Evolutionary conservation across 306 rosid species (phyloP).

Genomic region (Glycine latifolia): DNA sequence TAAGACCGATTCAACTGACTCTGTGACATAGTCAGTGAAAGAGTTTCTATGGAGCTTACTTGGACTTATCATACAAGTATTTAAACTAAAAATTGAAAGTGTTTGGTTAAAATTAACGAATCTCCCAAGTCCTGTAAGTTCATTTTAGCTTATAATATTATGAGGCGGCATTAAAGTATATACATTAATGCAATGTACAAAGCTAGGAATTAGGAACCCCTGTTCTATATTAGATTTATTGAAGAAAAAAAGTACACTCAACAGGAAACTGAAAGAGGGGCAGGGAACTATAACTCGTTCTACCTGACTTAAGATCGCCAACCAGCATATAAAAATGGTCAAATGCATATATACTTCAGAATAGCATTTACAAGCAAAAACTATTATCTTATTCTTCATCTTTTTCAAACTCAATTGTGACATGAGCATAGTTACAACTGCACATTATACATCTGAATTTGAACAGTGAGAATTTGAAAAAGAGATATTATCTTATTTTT

Average conservation of each 20-base stretch:
- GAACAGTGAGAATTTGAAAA: slow-evolving; percentile 45
- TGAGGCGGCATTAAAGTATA: too few species aligned
- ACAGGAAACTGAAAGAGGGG: not conserved
- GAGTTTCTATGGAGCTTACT: not conserved
- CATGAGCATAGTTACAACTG: slow-evolving; percentile 60
- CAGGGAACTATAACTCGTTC: not conserved
- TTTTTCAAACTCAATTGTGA: slow-evolving; percentile 54
- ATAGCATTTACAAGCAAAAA: slow-evolving; percentile 49
- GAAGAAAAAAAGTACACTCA: not conserved
- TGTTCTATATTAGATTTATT: not conserved
- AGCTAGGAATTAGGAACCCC: not conserved
- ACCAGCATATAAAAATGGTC: slow-evolving; percentile 12
- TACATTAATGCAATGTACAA: not conserved
- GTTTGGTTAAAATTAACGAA: not conserved
- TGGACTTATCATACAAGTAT: not conserved
- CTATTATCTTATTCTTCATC: slow-evolving; percentile 46
- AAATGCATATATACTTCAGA: slow-evolving; percentile 39
- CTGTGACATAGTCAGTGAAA: not conserved
- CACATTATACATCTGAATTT: slow-evolving; percentile 55
- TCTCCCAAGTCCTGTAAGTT: not conserved
- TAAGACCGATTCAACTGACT: not conserved
- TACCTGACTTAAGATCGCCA: not conserved
- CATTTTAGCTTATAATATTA: too few species aligned
- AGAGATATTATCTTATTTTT: slow-evolving; percentile 57
- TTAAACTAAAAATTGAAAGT: not conserved